Base-by-base conservation (phyloP, 495 filamentous ascomycete genomes). In the Viridothelium virens region DNA sequence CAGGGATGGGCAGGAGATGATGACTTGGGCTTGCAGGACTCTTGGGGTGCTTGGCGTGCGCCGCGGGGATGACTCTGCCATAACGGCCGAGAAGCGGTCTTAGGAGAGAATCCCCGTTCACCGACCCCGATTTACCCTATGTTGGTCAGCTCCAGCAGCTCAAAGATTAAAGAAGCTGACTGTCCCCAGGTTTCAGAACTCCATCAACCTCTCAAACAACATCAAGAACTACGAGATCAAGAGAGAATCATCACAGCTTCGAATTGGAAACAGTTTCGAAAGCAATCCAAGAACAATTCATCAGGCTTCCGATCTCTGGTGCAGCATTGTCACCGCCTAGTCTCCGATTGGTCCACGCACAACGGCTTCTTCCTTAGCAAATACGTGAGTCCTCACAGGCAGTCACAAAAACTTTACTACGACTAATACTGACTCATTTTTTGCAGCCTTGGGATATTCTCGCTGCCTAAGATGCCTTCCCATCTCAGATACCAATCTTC, bases 391-490 rank as follows among this genome's bases (percentile, higher is more conserved):
- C 53, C 14, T 59, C 31, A 59, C 31, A 59, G 53, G 53, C 53
- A 59, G 53, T 34, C 53, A 59, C 36, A n/a, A 25, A 25, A 25
- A 25, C 25, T 16, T 59, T 59, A 36, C 14, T 34, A 11, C 10
- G 25, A 36, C 61, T 63, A 9, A 10, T 41, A 59, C 47, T 66
- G 66, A 70, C 69, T 70, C 69, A 70, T 56, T 47, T 2, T 18
- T 2, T 18, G 25, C 31, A 47, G 18, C 53, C 36, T 11, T 34
- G 36, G 38, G 59, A 70, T 65, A 70, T 59, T 36, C 36, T 59
- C 36, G n/a, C 36, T 59, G 53, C 53, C 59, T 56, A 68, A 34
- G 36, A 73, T 73, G 71, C 69, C 71, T 68, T 73, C 71, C 61
- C 69, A 68, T 50, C 71, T 73, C 33, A 39, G 71, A 41, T 61